phyloP scores from a whole-genome alignment of 2,329 filamentous ascomycete species.

The Penicillium sp. region DNA sequence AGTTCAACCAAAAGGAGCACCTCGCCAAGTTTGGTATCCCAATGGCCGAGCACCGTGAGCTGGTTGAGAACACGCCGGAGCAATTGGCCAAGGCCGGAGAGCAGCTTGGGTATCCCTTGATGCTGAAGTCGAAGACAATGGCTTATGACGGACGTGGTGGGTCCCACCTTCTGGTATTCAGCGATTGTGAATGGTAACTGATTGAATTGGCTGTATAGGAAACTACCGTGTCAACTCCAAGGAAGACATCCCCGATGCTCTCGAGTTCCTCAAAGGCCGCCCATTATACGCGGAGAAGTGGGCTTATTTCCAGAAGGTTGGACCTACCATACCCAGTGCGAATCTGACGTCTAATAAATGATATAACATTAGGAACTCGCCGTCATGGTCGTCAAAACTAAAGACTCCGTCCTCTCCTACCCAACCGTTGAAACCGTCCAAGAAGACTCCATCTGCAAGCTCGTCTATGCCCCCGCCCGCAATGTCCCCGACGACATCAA shows the following conservation, averaged over 20 bases:
- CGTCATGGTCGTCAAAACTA: conserved; percentile 92
- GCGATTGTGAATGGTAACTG: background rate
- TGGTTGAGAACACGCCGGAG: conserved; percentile 63
- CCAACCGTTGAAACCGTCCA: conserved; percentile 94
- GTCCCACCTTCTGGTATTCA: conserved; percentile 19
- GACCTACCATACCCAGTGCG: background rate
- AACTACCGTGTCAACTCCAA: conserved; percentile 69
- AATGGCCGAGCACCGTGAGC: conserved; percentile 71
- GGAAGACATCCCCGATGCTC: conserved; percentile 67
- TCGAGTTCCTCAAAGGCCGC: conserved; percentile 69
- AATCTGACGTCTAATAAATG: conserved; percentile 18
- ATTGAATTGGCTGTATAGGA: conserved; percentile 45
- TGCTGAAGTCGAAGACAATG: conserved; percentile 89
- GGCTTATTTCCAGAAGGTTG: conserved; percentile 74
- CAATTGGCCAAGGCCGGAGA: conserved; percentile 68
- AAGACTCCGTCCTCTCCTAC: conserved; percentile 75
- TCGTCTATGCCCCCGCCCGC: conserved; percentile 84
- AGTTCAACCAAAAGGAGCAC: conserved; percentile 86
- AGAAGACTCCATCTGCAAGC: conserved; percentile 92
- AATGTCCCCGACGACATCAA: conserved; percentile 66
- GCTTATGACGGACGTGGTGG: conserved; percentile 89
- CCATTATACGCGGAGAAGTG: conserved; percentile 89
- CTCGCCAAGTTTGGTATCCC: conserved; percentile 70
- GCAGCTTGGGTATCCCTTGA: conserved; percentile 79
- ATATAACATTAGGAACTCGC: conserved; percentile 67